Conservation (phyloP, 2,329 filamentous ascomycete genomes). For the Pseudogymnoascus sp. region DNA sequence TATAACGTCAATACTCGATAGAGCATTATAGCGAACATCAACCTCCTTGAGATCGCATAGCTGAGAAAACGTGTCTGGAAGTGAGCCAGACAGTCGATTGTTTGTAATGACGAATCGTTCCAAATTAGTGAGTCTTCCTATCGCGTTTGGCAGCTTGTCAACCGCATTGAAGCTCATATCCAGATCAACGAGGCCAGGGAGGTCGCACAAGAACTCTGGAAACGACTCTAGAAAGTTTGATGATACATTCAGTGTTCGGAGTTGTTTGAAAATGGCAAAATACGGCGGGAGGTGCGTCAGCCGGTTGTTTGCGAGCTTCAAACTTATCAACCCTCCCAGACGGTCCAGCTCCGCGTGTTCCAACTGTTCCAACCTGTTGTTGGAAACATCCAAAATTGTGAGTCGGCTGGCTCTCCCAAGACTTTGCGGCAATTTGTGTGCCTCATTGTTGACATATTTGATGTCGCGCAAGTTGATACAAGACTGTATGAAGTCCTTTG, state of each 20-base stretch:
- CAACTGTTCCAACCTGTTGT: constrained; percentile 82
- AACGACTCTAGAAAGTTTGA: constrained; percentile 87
- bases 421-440: constrained; percentile 75
- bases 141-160: constrained; percentile 63
- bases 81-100: constrained; percentile 71
- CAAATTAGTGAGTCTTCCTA: constrained; percentile 70
- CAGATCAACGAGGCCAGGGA: constrained; percentile 79
- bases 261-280: constrained; percentile 69
- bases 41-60: constrained; percentile 72
- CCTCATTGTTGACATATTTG: constrained; percentile 92
- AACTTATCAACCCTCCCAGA: constrained; percentile 69
- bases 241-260: constrained; percentile 83
- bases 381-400: constrained; percentile 88
- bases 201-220: constrained; percentile 73
- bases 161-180: constrained; percentile 97
- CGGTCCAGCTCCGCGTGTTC: constrained; percentile 76
- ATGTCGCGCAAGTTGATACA: constrained; percentile 89
- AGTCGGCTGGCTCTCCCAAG: constrained; percentile 72
- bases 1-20: constrained; percentile 82
- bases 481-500: constrained; percentile 91
- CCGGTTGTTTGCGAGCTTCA: constrained; percentile 91
- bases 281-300: constrained; percentile 71
- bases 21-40: constrained; percentile 87
- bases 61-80: constrained; percentile 66
- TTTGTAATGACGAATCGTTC: constrained; percentile 94